Evolutionary conservation across 768 basidiomycete genomes (phyloP).

Genomic region (Boletus fagicola): DNA sequence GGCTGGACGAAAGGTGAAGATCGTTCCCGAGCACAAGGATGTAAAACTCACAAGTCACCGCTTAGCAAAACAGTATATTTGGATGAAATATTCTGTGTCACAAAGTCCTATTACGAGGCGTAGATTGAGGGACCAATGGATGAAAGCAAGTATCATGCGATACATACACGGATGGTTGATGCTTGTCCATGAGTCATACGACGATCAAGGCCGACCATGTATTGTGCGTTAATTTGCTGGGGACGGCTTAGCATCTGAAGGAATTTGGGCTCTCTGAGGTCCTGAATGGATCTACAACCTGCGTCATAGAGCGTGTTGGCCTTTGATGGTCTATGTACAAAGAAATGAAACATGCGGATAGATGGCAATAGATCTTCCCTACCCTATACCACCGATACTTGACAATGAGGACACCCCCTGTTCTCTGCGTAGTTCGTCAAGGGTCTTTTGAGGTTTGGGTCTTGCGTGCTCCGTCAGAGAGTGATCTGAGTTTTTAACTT

Average conservation of each 20-base stretch:
- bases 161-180: slow-evolving; percentile 45
- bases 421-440: slow-evolving; percentile 29
- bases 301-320: slow-evolving; percentile 49
- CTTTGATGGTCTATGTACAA: slow-evolving; percentile 15
- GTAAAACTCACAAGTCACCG: slow-evolving; percentile 56
- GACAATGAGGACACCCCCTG: slow-evolving; percentile 35
- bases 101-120: slow-evolving; percentile 42
- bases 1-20: slow-evolving; percentile 32
- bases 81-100: slow-evolving; percentile 44
- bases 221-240: slow-evolving; percentile 42
- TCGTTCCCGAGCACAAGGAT: background rate
- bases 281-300: slow-evolving; percentile 46
- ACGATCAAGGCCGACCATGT: slow-evolving; percentile 38
- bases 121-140: background rate
- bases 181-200: slow-evolving; percentile 42
- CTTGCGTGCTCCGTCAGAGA: slow-evolving; percentile 5
- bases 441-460: slow-evolving; percentile 16
- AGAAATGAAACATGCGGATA: background rate
- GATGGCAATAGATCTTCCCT: slow-evolving; percentile 14
- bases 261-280: slow-evolving; percentile 41
- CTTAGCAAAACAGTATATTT: slow-evolving; percentile 50
- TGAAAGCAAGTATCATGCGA: background rate
- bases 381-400: slow-evolving; percentile 51
- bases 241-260: slow-evolving; percentile 36
- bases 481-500: background rate